Conservation (phyloP, 139 green algal species). For the Marvania coccoides region DNA sequence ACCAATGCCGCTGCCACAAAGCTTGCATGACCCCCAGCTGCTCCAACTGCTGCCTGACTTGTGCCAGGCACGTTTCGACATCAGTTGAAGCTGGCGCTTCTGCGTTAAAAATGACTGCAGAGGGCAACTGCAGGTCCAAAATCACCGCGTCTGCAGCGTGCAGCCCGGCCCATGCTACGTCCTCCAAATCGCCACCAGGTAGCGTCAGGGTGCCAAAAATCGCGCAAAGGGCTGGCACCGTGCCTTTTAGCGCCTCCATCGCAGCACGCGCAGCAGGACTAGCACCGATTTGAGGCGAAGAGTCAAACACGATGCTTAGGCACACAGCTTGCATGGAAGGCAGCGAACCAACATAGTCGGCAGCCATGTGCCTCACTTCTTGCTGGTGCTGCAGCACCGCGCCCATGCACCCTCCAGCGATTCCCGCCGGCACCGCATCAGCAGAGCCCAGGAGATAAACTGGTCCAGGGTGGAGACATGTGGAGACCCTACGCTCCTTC, state of each 20-base stretch:
- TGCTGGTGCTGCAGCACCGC: constrained; percentile 6
- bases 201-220: background rate
- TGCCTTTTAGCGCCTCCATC: background rate
- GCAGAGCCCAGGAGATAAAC: constrained; percentile 10
- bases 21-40: background rate
- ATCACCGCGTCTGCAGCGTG: background rate
- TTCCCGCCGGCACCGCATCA: background rate
- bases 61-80: background rate
- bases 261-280: background rate
- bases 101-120: background rate
- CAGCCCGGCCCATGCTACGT: background rate
- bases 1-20: constrained; percentile 10
- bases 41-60: background rate
- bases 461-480: background rate
- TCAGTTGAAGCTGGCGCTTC: background rate
- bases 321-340: background rate
- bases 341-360: background rate
- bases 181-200: background rate
- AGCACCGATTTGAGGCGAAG: background rate
- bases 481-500: background rate
- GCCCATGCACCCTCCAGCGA: constrained; percentile 5
- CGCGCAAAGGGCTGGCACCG: background rate
- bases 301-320: background rate
- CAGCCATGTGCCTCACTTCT: background rate
- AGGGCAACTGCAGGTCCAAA: too few relatives aligned